Percentiles rank a stretch among this genome's conserved stretches.
These are phyloP conservation scores for Solanum virginianum DNA, from an alignment of 257 asterid genomes.

Conservation along the genomic window DNA sequence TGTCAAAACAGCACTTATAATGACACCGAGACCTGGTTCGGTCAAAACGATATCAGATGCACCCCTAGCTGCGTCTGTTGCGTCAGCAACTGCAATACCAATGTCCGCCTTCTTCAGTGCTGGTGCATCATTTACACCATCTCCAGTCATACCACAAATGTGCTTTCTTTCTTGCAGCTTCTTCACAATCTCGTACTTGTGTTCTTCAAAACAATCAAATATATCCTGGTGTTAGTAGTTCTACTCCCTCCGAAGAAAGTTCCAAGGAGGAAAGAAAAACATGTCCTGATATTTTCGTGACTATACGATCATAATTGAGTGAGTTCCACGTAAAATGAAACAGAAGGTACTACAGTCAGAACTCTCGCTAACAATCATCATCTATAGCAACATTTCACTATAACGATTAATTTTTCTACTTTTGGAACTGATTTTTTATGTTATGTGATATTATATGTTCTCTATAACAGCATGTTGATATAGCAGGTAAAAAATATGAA, in stretches of 20 bases:
- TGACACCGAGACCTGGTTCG: slow-evolving; percentile 76
- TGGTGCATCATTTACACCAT: slow-evolving; percentile 84
- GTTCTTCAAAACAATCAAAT: slow-evolving; percentile 26
- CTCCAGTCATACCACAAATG: slow-evolving; percentile 91
- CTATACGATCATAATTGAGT: not conserved
- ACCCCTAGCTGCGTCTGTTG: slow-evolving; percentile 78
- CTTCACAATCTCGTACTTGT: slow-evolving; percentile 77
- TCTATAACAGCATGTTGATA: not conserved
- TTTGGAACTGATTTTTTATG: not conserved
- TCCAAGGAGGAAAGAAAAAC: not conserved
- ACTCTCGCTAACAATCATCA: not conserved
- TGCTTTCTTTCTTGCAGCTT: slow-evolving; percentile 64
- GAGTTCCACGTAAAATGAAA: not conserved
- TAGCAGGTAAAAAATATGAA: not conserved
- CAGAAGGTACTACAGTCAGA: not conserved
- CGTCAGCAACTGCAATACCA: slow-evolving; percentile 78
- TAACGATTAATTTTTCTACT: not conserved
- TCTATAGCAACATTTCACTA: not conserved
- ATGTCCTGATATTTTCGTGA: not conserved
- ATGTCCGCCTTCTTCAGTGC: slow-evolving; percentile 78
- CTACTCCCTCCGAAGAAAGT: not conserved
- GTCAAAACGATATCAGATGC: slow-evolving; percentile 85
- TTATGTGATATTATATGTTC: not conserved
- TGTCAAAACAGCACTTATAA: slow-evolving; percentile 67
- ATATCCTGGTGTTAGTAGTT: not conserved